phyloP scores from a whole-genome alignment of 2,329 filamentous ascomycete species.

The Escovopsis sp. region DNA sequence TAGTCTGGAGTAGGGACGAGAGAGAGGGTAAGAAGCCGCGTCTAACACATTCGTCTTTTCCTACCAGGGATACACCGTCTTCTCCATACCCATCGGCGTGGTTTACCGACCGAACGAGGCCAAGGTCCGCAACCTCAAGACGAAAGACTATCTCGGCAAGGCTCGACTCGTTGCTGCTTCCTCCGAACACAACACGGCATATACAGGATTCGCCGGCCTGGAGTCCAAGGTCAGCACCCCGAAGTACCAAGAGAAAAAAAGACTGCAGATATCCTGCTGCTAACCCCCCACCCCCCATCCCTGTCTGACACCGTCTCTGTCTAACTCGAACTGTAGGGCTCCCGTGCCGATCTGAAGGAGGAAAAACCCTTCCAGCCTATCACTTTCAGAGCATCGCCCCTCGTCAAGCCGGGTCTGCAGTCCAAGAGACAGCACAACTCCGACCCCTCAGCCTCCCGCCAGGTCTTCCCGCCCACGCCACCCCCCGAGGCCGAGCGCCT shows the following conservation, averaged over 20 bases:
- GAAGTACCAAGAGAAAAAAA: too few species aligned
- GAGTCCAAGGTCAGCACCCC: constrained; percentile 52
- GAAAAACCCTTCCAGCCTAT: constrained; percentile 57
- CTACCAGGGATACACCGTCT: constrained; percentile 81
- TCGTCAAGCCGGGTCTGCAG: constrained; percentile 72
- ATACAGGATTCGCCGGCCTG: constrained; percentile 65
- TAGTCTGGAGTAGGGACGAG: too few species aligned
- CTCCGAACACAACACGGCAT: constrained; percentile 64
- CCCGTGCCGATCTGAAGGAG: constrained; percentile 22
- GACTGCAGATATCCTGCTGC: too few species aligned
- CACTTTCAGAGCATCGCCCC: constrained; percentile 82
- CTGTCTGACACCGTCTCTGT: constrained; percentile 4
- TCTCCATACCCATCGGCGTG: constrained; percentile 92
- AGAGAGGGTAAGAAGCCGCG: background rate
- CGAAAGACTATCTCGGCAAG: constrained; percentile 94
- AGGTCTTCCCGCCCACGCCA: constrained; percentile 93
- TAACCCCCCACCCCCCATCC: too few species aligned
- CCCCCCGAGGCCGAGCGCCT: constrained; percentile 75
- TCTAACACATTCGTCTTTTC: constrained; percentile 13
- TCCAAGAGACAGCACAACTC: constrained; percentile 66
- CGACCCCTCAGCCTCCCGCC: constrained; percentile 63
- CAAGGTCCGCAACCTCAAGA: constrained; percentile 95
- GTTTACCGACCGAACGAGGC: constrained; percentile 92
- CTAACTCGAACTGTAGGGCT: constrained; percentile 25
- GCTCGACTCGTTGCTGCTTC: constrained; percentile 86